phyloP scores from a whole-genome alignment of 2,329 filamentous ascomycete genomes.

The Aspergillus sp. region DNA sequence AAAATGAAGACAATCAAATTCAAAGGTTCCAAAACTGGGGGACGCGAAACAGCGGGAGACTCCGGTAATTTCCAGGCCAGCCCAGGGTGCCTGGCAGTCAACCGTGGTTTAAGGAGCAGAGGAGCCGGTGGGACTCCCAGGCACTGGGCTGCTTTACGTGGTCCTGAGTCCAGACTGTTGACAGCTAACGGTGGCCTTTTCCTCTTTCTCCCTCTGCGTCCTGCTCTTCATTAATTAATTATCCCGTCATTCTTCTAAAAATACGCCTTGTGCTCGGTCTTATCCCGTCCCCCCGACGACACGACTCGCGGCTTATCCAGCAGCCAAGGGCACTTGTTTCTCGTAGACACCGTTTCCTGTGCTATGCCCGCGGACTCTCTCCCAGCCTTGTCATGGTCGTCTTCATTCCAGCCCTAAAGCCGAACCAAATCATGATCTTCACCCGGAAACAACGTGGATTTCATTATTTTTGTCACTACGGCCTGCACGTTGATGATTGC shows the following conservation, averaged over 20 bases:
- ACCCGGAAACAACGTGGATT: not conserved
- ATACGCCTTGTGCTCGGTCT: not conserved
- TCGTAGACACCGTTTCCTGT: not conserved
- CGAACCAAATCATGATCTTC: not conserved
- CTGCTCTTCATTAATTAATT: not conserved
- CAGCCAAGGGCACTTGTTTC: not conserved
- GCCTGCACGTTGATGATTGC: not conserved
- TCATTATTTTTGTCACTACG: not conserved
- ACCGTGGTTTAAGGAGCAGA: slow-evolving; percentile 2
- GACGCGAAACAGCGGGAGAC: slow-evolving; percentile 3
- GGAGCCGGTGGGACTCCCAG: slow-evolving; percentile 1
- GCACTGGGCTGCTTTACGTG: not conserved
- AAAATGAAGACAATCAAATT: not conserved
- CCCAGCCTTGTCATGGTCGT: not conserved
- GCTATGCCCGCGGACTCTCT: not conserved
- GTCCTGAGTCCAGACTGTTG: slow-evolving; percentile 1
- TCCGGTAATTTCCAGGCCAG: slow-evolving; percentile 7
- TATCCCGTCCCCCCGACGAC: not conserved
- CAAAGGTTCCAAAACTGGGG: not conserved
- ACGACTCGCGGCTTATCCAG: not conserved
- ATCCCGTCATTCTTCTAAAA: not conserved
- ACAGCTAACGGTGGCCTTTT: slow-evolving; percentile 12
- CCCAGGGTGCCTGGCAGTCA: not conserved
- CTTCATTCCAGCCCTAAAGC: not conserved
- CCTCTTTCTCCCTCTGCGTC: not conserved